These are phyloP conservation scores for Cyamopsis tetragonoloba DNA, from an alignment of 306 rosid species.

Conservation along the genomic window DNA sequence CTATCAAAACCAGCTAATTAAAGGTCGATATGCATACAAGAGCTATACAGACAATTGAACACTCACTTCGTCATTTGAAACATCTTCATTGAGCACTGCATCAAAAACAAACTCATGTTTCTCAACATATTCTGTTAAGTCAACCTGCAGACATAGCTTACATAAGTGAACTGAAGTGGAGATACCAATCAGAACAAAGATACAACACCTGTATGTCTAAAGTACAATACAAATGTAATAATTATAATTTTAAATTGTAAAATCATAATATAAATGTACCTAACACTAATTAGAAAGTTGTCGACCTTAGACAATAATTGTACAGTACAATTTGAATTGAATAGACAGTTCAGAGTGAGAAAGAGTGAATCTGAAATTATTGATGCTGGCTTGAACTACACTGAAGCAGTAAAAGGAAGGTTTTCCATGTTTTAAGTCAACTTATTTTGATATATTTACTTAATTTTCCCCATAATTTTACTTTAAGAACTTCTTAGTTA, in stretches of 20 bases:
- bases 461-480: not conserved
- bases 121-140: conserved; percentile 73
- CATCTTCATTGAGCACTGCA: conserved; percentile 76
- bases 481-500: not conserved
- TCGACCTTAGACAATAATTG: not conserved
- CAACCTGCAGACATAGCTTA: conserved; percentile 56
- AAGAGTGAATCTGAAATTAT: not conserved
- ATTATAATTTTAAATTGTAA: conserved; percentile 12
- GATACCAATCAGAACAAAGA: conserved; percentile 8
- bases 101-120: conserved; percentile 73
- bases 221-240: not conserved
- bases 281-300: conserved; percentile 9
- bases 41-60: conserved; percentile 7
- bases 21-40: conserved; percentile 4
- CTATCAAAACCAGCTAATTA: conserved; percentile 18
- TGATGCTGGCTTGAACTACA: conserved; percentile 2
- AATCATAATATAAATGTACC: not conserved
- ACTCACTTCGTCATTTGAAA: conserved; percentile 72
- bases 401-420: not conserved
- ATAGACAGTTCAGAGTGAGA: conserved; percentile 21
- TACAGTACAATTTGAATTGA: conserved; percentile 10
- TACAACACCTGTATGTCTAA: not conserved
- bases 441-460: not conserved
- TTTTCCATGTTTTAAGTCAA: not conserved
- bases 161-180: too few species aligned